A percentile compares a stretch with the other conserved stretches of the same genome.
Evolutionary conservation across 2,329 filamentous ascomycete species (phyloP).

Genomic region (Harringtonia aguacate): DNA sequence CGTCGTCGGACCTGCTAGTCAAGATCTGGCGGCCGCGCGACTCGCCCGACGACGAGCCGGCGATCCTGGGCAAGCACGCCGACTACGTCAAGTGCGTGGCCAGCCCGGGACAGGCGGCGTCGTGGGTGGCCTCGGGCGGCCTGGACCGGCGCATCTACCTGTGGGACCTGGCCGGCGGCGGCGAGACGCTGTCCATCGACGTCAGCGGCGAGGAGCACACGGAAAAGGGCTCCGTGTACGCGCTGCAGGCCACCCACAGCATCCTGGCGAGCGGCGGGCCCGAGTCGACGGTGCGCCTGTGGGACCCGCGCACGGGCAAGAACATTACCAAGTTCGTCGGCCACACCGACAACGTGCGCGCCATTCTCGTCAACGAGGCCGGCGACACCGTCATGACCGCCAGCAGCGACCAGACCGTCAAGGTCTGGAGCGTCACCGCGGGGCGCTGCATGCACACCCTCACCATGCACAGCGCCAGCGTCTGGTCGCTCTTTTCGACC

Average conservation of each 20-base stretch:
- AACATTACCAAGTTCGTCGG: constrained; percentile 93
- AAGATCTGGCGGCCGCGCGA: constrained; percentile 80
- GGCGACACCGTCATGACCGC: constrained; percentile 89
- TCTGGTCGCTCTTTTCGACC: constrained; percentile 91
- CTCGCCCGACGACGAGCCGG: constrained; percentile 54
- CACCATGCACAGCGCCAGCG: constrained; percentile 97
- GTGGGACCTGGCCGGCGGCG: constrained; percentile 85
- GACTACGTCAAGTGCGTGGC: constrained; percentile 96
- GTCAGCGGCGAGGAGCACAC: constrained; percentile 70
- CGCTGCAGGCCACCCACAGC: constrained; percentile 66
- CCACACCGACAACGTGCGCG: constrained; percentile 87
- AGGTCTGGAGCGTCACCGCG: constrained; percentile 93
- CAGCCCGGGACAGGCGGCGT: constrained; percentile 49
- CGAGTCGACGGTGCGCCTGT: constrained; percentile 83
- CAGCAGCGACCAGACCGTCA: constrained; percentile 93
- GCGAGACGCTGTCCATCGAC: constrained; percentile 79
- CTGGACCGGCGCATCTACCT: constrained; percentile 85
- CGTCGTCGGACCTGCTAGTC: constrained; percentile 87
- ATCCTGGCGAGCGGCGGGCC: constrained; percentile 88
- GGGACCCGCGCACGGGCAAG: constrained; percentile 78
- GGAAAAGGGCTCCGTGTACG: constrained; percentile 93
- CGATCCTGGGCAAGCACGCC: constrained; percentile 81
- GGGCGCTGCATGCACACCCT: constrained; percentile 96
- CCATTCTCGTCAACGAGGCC: constrained; percentile 79
- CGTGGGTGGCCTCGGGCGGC: constrained; percentile 90